Evolutionary conservation across 345 rosid genomes (phyloP).

Genomic region (Aquilaria yunnanensis): DNA sequence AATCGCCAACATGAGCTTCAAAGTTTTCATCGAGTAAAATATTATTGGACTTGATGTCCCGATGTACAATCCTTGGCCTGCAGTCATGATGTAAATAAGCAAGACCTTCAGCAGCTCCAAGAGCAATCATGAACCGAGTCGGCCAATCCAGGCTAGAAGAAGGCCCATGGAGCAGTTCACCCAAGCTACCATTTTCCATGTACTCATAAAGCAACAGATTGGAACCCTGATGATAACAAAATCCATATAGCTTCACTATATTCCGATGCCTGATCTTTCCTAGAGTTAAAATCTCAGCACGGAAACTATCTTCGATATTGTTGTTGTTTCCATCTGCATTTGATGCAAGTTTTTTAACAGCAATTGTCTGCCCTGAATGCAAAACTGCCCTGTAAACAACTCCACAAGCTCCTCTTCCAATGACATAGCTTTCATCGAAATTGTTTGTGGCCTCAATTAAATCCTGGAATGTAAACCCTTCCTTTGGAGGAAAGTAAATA

Average conservation of each 20-base stretch:
- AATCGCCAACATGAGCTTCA: conserved; percentile 86
- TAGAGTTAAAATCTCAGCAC: conserved; percentile 70
- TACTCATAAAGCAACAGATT: conserved; percentile 73
- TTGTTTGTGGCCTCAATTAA: conserved; percentile 61
- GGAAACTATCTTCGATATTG: conserved; percentile 58
- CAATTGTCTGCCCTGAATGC: conserved; percentile 56
- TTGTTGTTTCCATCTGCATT: conserved; percentile 48
- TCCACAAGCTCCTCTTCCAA: conserved; percentile 88
- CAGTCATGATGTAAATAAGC: conserved; percentile 79
- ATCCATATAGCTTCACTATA: conserved; percentile 77
- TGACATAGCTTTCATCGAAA: conserved; percentile 46
- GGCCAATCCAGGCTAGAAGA: conserved; percentile 50
- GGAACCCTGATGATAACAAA: conserved; percentile 64
- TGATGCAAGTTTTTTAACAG: conserved; percentile 66
- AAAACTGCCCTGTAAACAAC: conserved; percentile 63
- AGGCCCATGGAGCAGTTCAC: conserved; percentile 55
- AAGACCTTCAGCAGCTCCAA: conserved; percentile 82
- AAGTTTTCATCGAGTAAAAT: conserved; percentile 64
- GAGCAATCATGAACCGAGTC: conserved; percentile 54
- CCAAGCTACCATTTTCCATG: conserved; percentile 77
- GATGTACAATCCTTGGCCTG: conserved; percentile 70
- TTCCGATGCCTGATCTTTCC: conserved; percentile 81
- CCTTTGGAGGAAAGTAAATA: conserved; percentile 63
- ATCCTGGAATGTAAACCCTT: conserved; percentile 65
- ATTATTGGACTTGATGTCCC: conserved; percentile 80